These are phyloP conservation scores for Curvularia eragrostidis DNA, from an alignment of 2,329 filamentous ascomycete genomes.

Conservation along the genomic window DNA sequence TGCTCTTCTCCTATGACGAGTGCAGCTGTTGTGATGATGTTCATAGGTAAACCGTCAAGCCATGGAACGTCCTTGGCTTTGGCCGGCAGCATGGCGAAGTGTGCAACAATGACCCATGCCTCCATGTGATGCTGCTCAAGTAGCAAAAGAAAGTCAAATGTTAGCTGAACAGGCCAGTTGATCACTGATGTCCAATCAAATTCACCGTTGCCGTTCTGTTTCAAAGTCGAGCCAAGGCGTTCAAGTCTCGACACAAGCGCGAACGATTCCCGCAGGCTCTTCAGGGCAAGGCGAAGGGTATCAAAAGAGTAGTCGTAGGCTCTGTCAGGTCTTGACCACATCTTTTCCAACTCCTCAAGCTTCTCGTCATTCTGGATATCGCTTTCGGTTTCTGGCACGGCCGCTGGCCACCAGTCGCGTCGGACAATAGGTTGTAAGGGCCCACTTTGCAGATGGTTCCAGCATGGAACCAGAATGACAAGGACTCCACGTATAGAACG, in stretches of 20 bases:
- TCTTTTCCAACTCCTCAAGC: constrained; percentile 24
- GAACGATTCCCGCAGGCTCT: constrained; percentile 29
- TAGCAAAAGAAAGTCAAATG: constrained; percentile 25
- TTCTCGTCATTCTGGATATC: constrained; percentile 27
- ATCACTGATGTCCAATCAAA: constrained; percentile 34
- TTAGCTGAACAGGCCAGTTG: constrained; percentile 24
- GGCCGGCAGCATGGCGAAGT: constrained; percentile 33
- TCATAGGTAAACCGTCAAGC: constrained; percentile 28
- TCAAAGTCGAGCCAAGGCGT: constrained; percentile 2
- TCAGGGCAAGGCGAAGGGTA: constrained; percentile 22
- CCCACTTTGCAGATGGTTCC: constrained; percentile 27
- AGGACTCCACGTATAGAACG: constrained; percentile 31
- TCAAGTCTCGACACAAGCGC: constrained; percentile 33
- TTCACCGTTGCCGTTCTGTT: constrained; percentile 2
- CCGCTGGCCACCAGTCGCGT: constrained; percentile 38
- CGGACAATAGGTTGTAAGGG: constrained; percentile 23
- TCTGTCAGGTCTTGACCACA: constrained; percentile 33
- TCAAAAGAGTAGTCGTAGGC: constrained; percentile 36
- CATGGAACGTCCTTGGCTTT: constrained; percentile 28
- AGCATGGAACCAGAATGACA: constrained; percentile 36
- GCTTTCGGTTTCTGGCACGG: constrained; percentile 18
- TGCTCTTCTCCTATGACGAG: constrained; percentile 32
- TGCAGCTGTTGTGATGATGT: constrained; percentile 32
- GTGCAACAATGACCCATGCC: constrained; percentile 39
- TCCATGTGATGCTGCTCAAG: constrained; percentile 32